A percentile compares a stretch with the other conserved stretches of the same genome.
Evolutionary conservation across 176 grass and related monocot species (phyloP).

Genomic region (Raddia distichophylla): DNA sequence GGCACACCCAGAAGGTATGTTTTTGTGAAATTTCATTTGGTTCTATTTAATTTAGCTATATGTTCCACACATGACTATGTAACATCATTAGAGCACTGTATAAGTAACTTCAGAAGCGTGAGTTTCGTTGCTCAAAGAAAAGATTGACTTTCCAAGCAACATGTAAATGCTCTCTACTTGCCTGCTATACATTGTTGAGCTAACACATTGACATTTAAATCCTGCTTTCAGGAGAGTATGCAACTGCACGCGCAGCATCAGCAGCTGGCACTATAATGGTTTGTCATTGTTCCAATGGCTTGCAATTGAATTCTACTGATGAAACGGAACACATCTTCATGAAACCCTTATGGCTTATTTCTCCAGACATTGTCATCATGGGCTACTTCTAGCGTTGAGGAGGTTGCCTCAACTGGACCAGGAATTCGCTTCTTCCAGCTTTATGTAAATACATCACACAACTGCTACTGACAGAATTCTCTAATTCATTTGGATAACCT

Average conservation of each 20-base stretch:
- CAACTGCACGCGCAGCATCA: slow-evolving; percentile 83
- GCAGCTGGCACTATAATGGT: slow-evolving; percentile 92
- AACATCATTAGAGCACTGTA: background rate
- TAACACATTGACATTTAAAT: slow-evolving; percentile 27
- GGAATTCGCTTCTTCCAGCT: slow-evolving; percentile 98
- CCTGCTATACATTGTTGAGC: background rate
- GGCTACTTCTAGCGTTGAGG: slow-evolving; percentile 98
- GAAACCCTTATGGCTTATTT: background rate
- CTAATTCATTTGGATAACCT: background rate
- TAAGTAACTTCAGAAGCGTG: background rate
- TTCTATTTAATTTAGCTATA: background rate
- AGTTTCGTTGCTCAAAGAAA: background rate
- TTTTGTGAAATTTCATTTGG: background rate
- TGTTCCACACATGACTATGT: background rate
- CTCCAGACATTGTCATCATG: slow-evolving; percentile 92
- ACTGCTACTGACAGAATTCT: background rate
- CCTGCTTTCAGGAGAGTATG: slow-evolving; percentile 74
- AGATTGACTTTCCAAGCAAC: background rate
- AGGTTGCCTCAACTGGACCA: slow-evolving; percentile 94
- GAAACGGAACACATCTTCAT: background rate
- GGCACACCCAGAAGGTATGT: slow-evolving; percentile 91
- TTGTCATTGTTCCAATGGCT: slow-evolving; percentile 19
- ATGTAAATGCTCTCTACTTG: background rate
- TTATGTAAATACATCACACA: slow-evolving; percentile 58
- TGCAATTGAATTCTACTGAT: slow-evolving; percentile 7